A percentile compares a stretch with the other conserved stretches of the same genome.
Evolutionary conservation across 2,329 filamentous ascomycete genomes (phyloP).

Genomic region (Fusarium hostae): DNA sequence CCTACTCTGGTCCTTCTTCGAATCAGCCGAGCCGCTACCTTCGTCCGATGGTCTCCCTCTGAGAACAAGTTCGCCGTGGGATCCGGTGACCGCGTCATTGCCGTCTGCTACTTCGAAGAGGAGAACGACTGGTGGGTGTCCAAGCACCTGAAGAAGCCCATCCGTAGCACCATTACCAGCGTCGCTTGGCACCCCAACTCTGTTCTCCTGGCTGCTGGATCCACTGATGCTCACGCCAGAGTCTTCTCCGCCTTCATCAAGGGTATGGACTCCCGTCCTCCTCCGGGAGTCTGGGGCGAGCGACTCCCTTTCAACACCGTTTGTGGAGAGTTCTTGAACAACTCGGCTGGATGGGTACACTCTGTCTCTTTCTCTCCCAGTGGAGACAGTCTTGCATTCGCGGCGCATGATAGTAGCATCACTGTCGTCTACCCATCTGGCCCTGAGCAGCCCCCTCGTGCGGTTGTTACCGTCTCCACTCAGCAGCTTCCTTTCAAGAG

Average conservation of each 20-base stretch:
- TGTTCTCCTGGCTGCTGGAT: constrained; percentile 91
- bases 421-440: constrained; percentile 95
- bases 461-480: constrained; percentile 90
- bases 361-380: constrained; percentile 92
- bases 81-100: constrained; percentile 93
- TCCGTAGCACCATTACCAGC: constrained; percentile 94
- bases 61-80: constrained; percentile 98
- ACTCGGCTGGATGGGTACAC: constrained; percentile 97
- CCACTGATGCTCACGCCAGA: constrained; percentile 95
- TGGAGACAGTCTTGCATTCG: constrained; percentile 92
- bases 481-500: constrained; percentile 93
- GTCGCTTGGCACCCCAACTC: constrained; percentile 98
- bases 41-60: constrained; percentile 95
- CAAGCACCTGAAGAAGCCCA: constrained; percentile 99
- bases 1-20: constrained; percentile 95
- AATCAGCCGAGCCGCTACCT: constrained; percentile 96
- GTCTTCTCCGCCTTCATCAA: constrained; percentile 98
- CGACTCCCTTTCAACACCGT: constrained; percentile 97
- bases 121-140: constrained; percentile 99
- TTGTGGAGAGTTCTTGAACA: constrained; percentile 95
- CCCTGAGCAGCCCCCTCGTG: constrained; percentile 88
- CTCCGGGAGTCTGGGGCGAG: constrained; percentile 93
- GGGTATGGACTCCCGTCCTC: constrained; percentile 86
- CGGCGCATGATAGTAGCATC: constrained; percentile 94
- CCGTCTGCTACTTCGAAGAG: constrained; percentile 98